These are phyloP conservation scores for Populus euphratica DNA, from an alignment of 345 rosid species.

Conservation along the genomic window DNA sequence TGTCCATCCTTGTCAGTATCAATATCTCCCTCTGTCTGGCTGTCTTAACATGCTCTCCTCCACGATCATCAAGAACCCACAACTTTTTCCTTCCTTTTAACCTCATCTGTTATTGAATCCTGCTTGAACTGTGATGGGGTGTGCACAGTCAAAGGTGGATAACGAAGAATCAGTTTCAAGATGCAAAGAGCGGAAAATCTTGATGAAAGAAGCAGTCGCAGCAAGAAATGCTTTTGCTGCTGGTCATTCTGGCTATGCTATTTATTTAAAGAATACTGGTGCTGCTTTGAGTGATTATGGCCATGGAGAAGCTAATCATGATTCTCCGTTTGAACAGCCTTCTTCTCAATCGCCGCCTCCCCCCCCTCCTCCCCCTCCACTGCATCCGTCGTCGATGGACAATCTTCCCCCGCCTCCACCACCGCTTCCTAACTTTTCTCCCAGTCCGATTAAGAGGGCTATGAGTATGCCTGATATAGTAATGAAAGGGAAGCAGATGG, in stretches of 20 bases:
- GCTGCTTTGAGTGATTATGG: slow-evolving; percentile 90
- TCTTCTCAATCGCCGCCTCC: background rate
- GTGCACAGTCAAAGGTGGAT: slow-evolving; percentile 86
- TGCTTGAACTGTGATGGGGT: slow-evolving; percentile 53
- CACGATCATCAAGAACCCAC: background rate
- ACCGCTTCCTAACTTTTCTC: slow-evolving; percentile 71
- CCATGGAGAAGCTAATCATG: slow-evolving; percentile 62
- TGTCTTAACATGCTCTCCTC: slow-evolving; percentile 11
- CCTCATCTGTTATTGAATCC: background rate
- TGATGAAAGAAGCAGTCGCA: slow-evolving; percentile 80
- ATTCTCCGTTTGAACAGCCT: slow-evolving; percentile 20
- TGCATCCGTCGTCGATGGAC: slow-evolving; percentile 44
- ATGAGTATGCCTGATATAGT: slow-evolving; percentile 56
- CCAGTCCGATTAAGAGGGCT: slow-evolving; percentile 72
- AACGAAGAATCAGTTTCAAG: slow-evolving; percentile 82
- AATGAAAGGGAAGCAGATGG: slow-evolving; percentile 24
- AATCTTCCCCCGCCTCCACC: slow-evolving; percentile 75
- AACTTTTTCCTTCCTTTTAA: background rate
- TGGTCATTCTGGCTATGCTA: slow-evolving; percentile 68
- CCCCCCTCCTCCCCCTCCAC: slow-evolving; percentile 36
- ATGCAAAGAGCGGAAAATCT: slow-evolving; percentile 66
- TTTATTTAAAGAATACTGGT: slow-evolving; percentile 75
- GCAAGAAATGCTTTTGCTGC: slow-evolving; percentile 85
- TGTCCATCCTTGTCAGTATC: slow-evolving; percentile 8
- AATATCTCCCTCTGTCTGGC: background rate